A percentile compares a stretch with the other conserved stretches of the same genome.
Evolutionary conservation across 2,329 filamentous ascomycete species (phyloP).

Genomic region (Nemania sp.): DNA sequence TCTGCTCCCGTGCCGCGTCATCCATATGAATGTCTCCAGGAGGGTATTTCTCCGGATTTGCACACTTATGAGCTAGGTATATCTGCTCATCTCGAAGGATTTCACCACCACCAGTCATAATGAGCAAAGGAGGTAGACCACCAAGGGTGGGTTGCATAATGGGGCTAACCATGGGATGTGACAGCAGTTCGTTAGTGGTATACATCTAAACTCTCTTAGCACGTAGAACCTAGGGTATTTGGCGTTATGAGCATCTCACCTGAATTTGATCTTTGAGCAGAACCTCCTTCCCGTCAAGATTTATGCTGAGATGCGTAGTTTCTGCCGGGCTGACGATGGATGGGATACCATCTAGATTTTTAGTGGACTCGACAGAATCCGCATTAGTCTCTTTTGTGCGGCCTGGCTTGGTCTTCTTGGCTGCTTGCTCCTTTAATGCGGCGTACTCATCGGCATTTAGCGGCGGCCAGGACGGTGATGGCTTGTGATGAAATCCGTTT

Average conservation of each 20-base stretch:
- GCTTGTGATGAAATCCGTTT: conserved; percentile 89
- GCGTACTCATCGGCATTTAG: conserved; percentile 81
- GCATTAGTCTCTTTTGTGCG: conserved; percentile 53
- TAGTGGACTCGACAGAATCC: conserved; percentile 50
- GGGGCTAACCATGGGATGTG: conserved; percentile 91
- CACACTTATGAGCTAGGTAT: conserved; percentile 93
- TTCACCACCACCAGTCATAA: conserved; percentile 90
- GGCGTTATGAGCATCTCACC: conserved; percentile 56
- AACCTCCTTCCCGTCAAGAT: conserved; percentile 76
- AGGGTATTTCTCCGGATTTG: conserved; percentile 81
- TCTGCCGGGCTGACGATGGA: conserved; percentile 41
- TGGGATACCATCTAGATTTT: conserved; percentile 30
- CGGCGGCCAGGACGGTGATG: conserved; percentile 91
- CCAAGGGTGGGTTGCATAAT: conserved; percentile 89
- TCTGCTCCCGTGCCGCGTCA: conserved; percentile 67
- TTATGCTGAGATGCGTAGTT: conserved; percentile 68
- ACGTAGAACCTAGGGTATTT: conserved; percentile 25
- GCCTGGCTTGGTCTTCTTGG: conserved; percentile 54
- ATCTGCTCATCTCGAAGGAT: conserved; percentile 94
- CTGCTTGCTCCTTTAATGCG: conserved; percentile 63
- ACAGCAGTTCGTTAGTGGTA: conserved; percentile 84
- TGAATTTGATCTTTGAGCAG: conserved; percentile 93
- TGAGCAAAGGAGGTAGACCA: conserved; percentile 86
- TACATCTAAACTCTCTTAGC: conserved; percentile 63
- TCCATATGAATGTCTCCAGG: conserved; percentile 74